Evolutionary conservation across 2,329 filamentous ascomycete genomes (phyloP).

Genomic region (Pezicula neosporulosa): DNA sequence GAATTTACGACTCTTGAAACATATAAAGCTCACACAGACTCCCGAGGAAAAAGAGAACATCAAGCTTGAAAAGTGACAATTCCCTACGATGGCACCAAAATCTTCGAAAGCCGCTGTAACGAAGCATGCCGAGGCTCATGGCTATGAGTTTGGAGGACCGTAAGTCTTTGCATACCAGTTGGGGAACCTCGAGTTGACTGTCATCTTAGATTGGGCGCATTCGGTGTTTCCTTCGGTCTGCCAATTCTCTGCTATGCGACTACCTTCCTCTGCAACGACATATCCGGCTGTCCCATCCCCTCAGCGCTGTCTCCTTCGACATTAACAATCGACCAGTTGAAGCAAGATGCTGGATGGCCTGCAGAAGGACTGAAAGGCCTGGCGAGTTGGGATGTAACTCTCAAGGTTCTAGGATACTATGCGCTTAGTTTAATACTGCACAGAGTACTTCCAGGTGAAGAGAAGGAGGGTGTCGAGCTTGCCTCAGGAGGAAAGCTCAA

Average conservation of each 20-base stretch:
- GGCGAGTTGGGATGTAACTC: slow-evolving; percentile 63
- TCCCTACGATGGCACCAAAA: slow-evolving; percentile 19
- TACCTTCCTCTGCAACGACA: slow-evolving; percentile 86
- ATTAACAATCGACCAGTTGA: slow-evolving; percentile 68
- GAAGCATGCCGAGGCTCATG: slow-evolving; percentile 22
- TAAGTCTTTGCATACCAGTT: slow-evolving; percentile 13
- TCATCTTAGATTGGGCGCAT: slow-evolving; percentile 65
- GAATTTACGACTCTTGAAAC: background rate
- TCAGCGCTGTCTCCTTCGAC: slow-evolving; percentile 71
- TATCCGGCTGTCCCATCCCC: slow-evolving; percentile 85
- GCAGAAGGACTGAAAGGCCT: slow-evolving; percentile 66
- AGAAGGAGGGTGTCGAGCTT: slow-evolving; percentile 68
- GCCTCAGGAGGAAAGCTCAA: slow-evolving; percentile 69
- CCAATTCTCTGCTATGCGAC: slow-evolving; percentile 77
- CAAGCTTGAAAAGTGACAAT: no score
- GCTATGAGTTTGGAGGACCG: slow-evolving; percentile 32
- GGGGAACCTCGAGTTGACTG: slow-evolving; percentile 4
- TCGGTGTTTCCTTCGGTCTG: slow-evolving; percentile 74
- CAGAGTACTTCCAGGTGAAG: slow-evolving; percentile 69
- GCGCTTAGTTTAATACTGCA: slow-evolving; percentile 72
- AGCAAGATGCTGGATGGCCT: slow-evolving; percentile 80
- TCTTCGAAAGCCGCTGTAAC: slow-evolving; percentile 13
- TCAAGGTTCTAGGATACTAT: slow-evolving; percentile 77
- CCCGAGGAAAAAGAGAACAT: background rate
- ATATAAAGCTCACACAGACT: background rate